Evolutionary conservation across 179 eudicot species (phyloP), one percentile per base, ranked within the genome.

Genomic region (Vitellaria paradoxa): DNA sequence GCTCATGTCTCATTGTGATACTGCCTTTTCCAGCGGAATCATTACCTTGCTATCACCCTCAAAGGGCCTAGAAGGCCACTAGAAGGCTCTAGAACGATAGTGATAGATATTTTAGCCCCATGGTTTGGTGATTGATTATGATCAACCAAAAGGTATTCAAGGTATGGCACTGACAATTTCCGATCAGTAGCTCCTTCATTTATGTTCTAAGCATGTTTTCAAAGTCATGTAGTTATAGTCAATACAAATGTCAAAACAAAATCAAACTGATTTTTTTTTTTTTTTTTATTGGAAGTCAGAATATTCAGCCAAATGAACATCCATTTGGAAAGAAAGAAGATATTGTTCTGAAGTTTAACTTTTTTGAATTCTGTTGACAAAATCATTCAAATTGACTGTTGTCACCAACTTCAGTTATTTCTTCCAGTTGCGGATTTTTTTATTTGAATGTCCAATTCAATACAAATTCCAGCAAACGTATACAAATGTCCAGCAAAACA

Each of bases 241-340:
- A 50, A 23, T 49, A 49, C 73, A 70, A 70, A 70, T 49, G 73
- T 49, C 37, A 30, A 30, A 30, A 30, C 62, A 9, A 30, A 56
- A 71, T 30, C 15, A 37, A 55, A 9, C 15, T 53, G 23, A 4
- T 30, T 30, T 30, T 30, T 30, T 30, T 30, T 30, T 30, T 2
- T 30, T 30, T 30, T 30, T 30, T 30, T 30, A 70, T n/a, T 52
- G n/a, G 24, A 15, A 24, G 18, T 70, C 23, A 42, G 26, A 70
- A 24, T 18, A 52, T 70, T 52, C 73, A 70, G 55, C 73, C 17
- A 70, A 50, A 70, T 23, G 59, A 50, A 24, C 60, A 70, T 7
- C 60, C 37, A 9, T 17, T 45, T n/a, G 26, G 24, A 49, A 40
- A 49, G 52, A n/a, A 49, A 47, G 46, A 49, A 47, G 46, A 26